Percentiles rank a stretch among this genome's conserved stretches.
Conservation (phyloP, 2,329 filamentous ascomycete genomes). For the Anthostomella pinea region DNA sequence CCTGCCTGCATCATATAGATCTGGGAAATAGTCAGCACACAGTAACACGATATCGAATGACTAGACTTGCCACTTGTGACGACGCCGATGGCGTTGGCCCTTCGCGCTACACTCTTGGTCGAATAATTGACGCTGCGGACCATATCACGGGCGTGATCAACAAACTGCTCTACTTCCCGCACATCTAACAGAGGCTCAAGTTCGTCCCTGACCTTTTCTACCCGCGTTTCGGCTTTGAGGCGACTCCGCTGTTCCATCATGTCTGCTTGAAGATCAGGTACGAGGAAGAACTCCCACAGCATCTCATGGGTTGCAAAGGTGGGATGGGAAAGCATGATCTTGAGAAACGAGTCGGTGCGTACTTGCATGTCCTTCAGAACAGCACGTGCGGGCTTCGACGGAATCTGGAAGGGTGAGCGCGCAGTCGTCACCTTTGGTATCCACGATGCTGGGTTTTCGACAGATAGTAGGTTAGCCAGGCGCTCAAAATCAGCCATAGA, state of each 20-base stretch:
- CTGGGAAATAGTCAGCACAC: slow-evolving; percentile 35
- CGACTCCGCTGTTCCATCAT: slow-evolving; percentile 87
- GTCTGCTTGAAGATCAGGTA: slow-evolving; percentile 85
- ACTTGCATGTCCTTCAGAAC: slow-evolving; percentile 85
- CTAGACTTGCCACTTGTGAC: slow-evolving; percentile 54
- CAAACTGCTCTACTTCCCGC: slow-evolving; percentile 87
- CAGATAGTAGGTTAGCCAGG: slow-evolving; percentile 73
- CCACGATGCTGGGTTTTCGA: slow-evolving; percentile 95
- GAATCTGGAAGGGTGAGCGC: slow-evolving; percentile 87
- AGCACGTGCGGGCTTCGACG: slow-evolving; percentile 84
- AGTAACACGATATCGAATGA: background rate
- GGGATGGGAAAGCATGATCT: slow-evolving; percentile 80
- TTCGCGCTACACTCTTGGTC: slow-evolving; percentile 76
- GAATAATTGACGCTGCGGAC: slow-evolving; percentile 81
- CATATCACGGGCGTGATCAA: slow-evolving; percentile 86
- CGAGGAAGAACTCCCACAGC: slow-evolving; percentile 98
- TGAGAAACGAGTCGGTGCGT: slow-evolving; percentile 82
- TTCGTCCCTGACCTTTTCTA: slow-evolving; percentile 85
- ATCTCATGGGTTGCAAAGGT: slow-evolving; percentile 96
- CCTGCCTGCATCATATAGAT: slow-evolving; percentile 65
- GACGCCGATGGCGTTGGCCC: slow-evolving; percentile 71
- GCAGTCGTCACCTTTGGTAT: slow-evolving; percentile 75
- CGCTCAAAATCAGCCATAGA: slow-evolving; percentile 90
- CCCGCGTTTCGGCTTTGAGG: slow-evolving; percentile 78
- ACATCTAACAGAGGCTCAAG: slow-evolving; percentile 80